These are phyloP conservation scores for Chamaecrista fasciculata DNA, from an alignment of 306 rosid genomes.

Conservation along the genomic window DNA sequence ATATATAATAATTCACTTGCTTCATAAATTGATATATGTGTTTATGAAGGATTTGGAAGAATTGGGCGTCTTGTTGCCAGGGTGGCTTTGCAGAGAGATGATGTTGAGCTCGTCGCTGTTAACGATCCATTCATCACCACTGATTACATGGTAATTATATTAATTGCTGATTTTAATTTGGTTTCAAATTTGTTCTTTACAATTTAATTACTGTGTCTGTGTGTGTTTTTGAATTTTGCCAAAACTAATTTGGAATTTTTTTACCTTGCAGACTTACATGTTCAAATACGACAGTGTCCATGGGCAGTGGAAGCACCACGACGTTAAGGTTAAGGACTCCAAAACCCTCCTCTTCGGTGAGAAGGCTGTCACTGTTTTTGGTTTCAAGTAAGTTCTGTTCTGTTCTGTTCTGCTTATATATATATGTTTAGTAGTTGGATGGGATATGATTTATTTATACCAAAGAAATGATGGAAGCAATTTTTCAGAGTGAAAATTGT, in stretches of 20 bases:
- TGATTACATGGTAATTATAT: slow-evolving; percentile 58
- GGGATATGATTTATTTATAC: background rate
- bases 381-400: slow-evolving; percentile 30
- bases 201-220: background rate
- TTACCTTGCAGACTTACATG: slow-evolving; percentile 43
- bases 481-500: background rate
- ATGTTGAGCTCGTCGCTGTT: slow-evolving; percentile 62
- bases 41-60: slow-evolving; percentile 59
- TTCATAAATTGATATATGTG: background rate
- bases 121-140: slow-evolving; percentile 59
- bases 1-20: background rate
- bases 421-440: background rate
- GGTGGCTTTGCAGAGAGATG: slow-evolving; percentile 63
- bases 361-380: slow-evolving; percentile 39
- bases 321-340: slow-evolving; percentile 40
- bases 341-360: slow-evolving; percentile 51
- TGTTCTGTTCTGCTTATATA: background rate
- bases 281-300: slow-evolving; percentile 57
- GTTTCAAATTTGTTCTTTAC: background rate
- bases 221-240: background rate
- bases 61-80: slow-evolving; percentile 69
- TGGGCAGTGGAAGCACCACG: slow-evolving; percentile 40
- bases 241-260: background rate
- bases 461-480: background rate
- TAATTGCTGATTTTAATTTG: too few relatives aligned